These are phyloP conservation scores for Allium cepa DNA, from an alignment of 106 monocot species.

Conservation along the genomic window DNA sequence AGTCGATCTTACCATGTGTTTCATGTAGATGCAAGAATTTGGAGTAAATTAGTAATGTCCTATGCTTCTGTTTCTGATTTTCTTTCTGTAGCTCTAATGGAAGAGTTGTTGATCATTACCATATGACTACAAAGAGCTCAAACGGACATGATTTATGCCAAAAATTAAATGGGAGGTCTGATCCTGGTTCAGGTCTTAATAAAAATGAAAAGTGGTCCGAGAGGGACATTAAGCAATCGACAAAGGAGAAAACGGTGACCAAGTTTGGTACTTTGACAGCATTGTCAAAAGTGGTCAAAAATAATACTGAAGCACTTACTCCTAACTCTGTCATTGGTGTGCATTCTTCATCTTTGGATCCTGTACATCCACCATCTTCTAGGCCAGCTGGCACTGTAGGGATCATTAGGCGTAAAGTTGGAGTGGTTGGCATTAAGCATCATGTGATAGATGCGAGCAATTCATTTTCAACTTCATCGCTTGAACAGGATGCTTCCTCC, in stretches of 20 bases:
- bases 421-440: conserved; percentile 41
- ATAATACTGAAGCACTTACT: conserved; percentile 10
- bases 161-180: neutral
- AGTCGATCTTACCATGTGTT: no score
- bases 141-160: conserved; percentile 12
- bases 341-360: conserved; percentile 51
- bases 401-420: conserved; percentile 51
- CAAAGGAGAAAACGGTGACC: conserved; percentile 11
- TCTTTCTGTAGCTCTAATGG: conserved; percentile 17
- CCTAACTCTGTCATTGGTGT: conserved; percentile 30
- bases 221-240: neutral
- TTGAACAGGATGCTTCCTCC: conserved; percentile 20
- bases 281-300: conserved; percentile 2
- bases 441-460: conserved; percentile 9
- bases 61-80: neutral
- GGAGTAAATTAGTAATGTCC: no score
- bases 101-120: conserved; percentile 10
- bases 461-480: conserved; percentile 7
- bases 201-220: conserved; percentile 7
- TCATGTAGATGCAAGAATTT: no score
- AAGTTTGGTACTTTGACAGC: conserved; percentile 1
- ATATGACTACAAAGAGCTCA: conserved; percentile 10
- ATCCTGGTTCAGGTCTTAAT: conserved; percentile 12
- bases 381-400: conserved; percentile 35
- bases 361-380: conserved; percentile 51